Base-by-base conservation (phyloP, 1,284 basidiomycete genomes). In the Pseudozyma flocculosa region DNA sequence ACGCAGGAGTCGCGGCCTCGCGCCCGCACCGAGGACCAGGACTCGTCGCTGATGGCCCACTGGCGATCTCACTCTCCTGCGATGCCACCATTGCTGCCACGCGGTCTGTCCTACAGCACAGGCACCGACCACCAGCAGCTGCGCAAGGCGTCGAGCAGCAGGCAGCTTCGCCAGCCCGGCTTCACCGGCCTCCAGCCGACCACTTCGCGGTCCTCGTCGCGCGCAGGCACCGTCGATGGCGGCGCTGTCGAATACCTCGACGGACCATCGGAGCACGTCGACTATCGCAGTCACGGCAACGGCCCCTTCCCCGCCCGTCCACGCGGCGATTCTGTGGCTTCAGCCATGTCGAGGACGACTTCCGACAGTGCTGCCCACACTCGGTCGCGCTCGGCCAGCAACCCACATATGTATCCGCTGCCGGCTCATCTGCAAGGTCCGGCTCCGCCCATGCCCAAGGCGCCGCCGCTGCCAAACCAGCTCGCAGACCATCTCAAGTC, bases 31-130 rank as follows among this genome's bases (percentile, higher is more conserved):
- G 71, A 71, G 50, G 71, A 73, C 43, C 71, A 73, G 32, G 69
- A 73, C 24, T 63, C 60, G 3, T 45, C 47, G 18, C 50, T 66
- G n/a, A 64, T 74, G 61, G 48, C 61, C 8, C 72, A 74, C 45
- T 74, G 72, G 72, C 36, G 70, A n/a, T 61, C 62, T 19, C 50
- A 70, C 40, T 72, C 70, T 26, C 72, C 72, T 4, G 62, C 61
- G 10, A 50, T 67, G 19, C 50, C 63, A 13, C 69, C 68, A 13
- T 56, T 60, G 29, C 48, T 72, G 41, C 70, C 61, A 2, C 55
- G 65, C 39, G 62, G 61, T 13, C 42, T 52, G n/a, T 61, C 56
- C 47, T 59, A 55, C 39, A 54, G 48, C 7, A 54, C 48, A 4
- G 58, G 65, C 13, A 40, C 56, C 7, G 65, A 68, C 17, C 57